Conservation (phyloP, 331 rosid species). For the Saraca asoca region DNA sequence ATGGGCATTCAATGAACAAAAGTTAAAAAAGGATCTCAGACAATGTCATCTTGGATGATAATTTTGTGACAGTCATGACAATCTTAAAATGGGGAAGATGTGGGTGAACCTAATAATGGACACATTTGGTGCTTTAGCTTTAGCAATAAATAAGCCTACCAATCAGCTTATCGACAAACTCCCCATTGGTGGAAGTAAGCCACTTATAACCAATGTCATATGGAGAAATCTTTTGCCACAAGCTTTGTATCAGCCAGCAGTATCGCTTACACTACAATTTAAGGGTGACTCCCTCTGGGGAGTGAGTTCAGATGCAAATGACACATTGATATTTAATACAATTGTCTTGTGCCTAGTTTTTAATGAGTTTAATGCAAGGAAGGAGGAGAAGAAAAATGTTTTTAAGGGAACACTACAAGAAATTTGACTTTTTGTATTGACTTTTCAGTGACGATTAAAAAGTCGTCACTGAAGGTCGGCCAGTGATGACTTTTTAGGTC, state of each 20-base stretch:
- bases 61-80: conserved; percentile 73
- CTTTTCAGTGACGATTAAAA: too few species aligned
- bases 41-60: conserved; percentile 76
- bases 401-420: too few species aligned
- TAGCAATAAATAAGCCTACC: conserved; percentile 82
- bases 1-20: conserved; percentile 97
- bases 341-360: conserved; percentile 74
- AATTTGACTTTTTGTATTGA: too few species aligned
- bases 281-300: conserved; percentile 54
- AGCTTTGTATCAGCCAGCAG: conserved; percentile 55
- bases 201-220: conserved; percentile 73
- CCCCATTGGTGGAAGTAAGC: conserved; percentile 79
- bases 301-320: conserved; percentile 49
- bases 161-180: conserved; percentile 65
- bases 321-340: conserved; percentile 66
- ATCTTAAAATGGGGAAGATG: conserved; percentile 87
- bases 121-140: conserved; percentile 81
- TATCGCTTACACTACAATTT: conserved; percentile 52
- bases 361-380: conserved; percentile 82
- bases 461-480: too few species aligned
- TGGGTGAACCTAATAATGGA: conserved; percentile 97
- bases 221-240: conserved; percentile 76
- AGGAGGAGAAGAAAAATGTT: conserved; percentile 55
- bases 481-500: too few species aligned
- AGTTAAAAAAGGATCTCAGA: conserved; percentile 86